A percentile compares a stretch with the other conserved stretches of the same genome.
These are phyloP conservation scores for Fraxinus ornus DNA, from an alignment of 305 asterid genomes.

Conservation along the genomic window DNA sequence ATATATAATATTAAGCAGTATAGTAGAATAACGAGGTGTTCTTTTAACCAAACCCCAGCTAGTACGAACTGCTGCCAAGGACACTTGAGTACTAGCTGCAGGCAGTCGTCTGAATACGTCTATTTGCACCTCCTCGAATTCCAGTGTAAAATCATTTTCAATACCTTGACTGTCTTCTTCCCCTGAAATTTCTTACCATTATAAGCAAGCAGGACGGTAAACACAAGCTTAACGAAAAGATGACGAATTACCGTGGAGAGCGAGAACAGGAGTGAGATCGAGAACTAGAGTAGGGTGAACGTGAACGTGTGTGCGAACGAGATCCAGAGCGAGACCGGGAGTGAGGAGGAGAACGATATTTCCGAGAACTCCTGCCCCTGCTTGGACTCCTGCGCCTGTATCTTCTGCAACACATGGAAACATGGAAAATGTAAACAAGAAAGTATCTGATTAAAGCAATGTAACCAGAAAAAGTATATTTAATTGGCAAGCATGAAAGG, in stretches of 20 bases:
- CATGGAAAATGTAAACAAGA: background rate
- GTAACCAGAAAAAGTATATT: background rate
- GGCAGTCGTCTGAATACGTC: background rate
- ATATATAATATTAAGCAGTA: background rate
- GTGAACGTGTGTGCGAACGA: conserved; percentile 36
- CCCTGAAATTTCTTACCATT: conserved; percentile 43
- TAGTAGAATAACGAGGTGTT: background rate
- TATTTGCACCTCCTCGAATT: background rate
- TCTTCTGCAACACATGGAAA: conserved; percentile 39
- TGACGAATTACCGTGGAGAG: conserved; percentile 59
- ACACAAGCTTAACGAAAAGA: conserved; percentile 1
- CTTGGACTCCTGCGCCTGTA: conserved; percentile 65
- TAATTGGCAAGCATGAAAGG: background rate
- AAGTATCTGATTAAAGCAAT: background rate
- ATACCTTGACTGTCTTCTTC: conserved; percentile 58
- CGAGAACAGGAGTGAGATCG: conserved; percentile 56
- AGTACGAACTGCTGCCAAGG: background rate
- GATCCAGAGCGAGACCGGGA: conserved; percentile 49
- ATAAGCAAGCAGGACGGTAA: background rate
- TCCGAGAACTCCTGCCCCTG: conserved; percentile 56
- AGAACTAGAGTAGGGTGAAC: conserved; percentile 44
- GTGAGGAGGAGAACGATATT: conserved; percentile 50
- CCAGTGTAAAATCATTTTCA: conserved; percentile 25
- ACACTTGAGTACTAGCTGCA: background rate
- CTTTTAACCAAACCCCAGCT: background rate